Evolutionary conservation across 768 basidiomycete genomes (phyloP), one percentile per base, ranked within the genome.

Genomic region (Sarcodon aspratus): DNA sequence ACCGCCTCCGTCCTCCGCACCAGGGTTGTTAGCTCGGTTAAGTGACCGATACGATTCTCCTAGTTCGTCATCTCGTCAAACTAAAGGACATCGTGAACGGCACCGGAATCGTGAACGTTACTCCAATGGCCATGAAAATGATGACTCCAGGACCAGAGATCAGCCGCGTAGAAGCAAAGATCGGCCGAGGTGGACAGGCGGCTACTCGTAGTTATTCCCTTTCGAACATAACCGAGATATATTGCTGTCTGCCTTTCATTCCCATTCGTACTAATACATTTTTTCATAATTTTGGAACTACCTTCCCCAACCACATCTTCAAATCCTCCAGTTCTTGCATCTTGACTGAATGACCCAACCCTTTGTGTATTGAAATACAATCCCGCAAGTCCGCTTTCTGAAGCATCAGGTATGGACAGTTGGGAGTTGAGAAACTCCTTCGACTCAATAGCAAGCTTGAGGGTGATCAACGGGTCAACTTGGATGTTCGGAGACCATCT

Each of bases 391-490:
- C 60, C 66, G 4, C 65, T 69, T 7, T 60, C 61, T 27, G 66
- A 59, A 33, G 67, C 69, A 7, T 59, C 59, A 15, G 71, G 57
- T 48, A 85, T 68, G 12, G 79, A 77, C 36, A 88, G 59, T 12
- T 72, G 56, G 11, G 69, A 60, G 34, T 71, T 74, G 40, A 94
- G 66, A 50, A 75, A 74, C 7, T 79, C 72, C 35, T 73, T 65
- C 7, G 86, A 85, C 45, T 63, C 62, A 48, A 71, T 61, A 18
- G 78, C 78, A 45, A 79, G 69, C 27, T 71, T 53, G 55, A 70
- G 71, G 50, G 71, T 72, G 48, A 96, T 82, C 18, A 95, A 70
- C 7, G 77, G 80, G 65, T 97, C 93, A 12, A 62, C 70, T 6
- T 70, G 71, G 3, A 55, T 81, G 69, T 9, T 73, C 66, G 12